phyloP scores from a whole-genome alignment of 2,329 filamentous ascomycete genomes.

The Ceratocystis lukuohia region DNA sequence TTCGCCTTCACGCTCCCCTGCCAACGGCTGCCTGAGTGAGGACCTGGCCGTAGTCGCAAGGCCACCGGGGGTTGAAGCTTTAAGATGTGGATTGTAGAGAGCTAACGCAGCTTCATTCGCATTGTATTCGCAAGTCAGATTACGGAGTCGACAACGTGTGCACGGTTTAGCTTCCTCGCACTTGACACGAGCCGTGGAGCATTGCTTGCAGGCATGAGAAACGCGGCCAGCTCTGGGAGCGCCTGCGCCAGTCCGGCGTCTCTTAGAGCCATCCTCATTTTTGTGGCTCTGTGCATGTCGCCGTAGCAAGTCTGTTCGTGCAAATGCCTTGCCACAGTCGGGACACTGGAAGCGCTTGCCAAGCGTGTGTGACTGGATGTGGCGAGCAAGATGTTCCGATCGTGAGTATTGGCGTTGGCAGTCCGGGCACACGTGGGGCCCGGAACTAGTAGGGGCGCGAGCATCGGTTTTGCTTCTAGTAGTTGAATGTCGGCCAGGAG shows the following conservation, averaged over 20 bases:
- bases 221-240: constrained; percentile 37
- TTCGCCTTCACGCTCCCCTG: not conserved
- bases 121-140: constrained; percentile 33
- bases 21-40: not conserved
- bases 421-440: constrained; percentile 35
- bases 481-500: not conserved
- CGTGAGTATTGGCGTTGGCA: constrained; percentile 40
- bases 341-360: constrained; percentile 38
- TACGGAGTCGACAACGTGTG: constrained; percentile 36
- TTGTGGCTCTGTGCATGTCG: constrained; percentile 40
- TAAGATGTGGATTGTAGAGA: constrained; percentile 19
- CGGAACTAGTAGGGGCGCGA: not conserved
- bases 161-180: constrained; percentile 44
- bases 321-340: constrained; percentile 41
- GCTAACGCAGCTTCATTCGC: constrained; percentile 24
- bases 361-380: constrained; percentile 38
- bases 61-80: constrained; percentile 19
- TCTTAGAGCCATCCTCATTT: constrained; percentile 35
- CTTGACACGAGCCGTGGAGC: constrained; percentile 40
- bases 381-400: constrained; percentile 40
- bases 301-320: constrained; percentile 40
- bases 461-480: not conserved
- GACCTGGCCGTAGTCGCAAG: not conserved
- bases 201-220: constrained; percentile 39
- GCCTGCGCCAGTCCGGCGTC: constrained; percentile 33